Evolutionary conservation across 2,329 filamentous ascomycete species (phyloP), one percentile per base, ranked within the genome.

Genomic region (Microcera coccophila): DNA sequence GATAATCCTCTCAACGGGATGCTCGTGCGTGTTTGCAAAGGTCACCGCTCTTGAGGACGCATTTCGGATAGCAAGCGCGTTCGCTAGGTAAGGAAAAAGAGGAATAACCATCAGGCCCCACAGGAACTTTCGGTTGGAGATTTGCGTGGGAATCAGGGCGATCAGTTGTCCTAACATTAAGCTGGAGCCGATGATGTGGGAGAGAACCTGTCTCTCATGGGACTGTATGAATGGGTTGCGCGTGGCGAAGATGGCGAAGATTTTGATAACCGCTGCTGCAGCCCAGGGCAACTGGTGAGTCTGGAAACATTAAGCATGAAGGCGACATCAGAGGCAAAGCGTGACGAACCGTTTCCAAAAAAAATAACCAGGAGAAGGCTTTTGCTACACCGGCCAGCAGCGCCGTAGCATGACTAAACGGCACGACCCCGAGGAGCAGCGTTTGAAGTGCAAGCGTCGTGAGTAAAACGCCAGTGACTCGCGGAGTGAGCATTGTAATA

Each of bases 1-100:
- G 2, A 60, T 54, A 1, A 73, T 42, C 1, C 41, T 21, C 28
- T 69, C 64, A 10, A 71, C 49, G 0, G 71, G 69, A 41, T 73
- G 69, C 0, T 55, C 34, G 2, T 40, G 16, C 0, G 31, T 17
- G 11, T 38, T 20, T 2, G 31, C 39, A 14, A 54, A 54, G 32
- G 34, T 19, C 15, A 37, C 18, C 3, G 48, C 35, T 1, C 42
- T 36, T 2, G 42, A 53, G 8, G 56, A 44, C 10, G 53, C 36
- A 1, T 24, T 12, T 3, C 41, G 33, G 16, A 67, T 63, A 5
- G 51, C 45, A 8, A 45, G 42, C 2, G 60, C 16, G 15, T 65
- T 65, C 5, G 47, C 45, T 1, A 66, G 3, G 18, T 62, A 67
- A 0, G 66, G 62, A 5, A 59, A 5, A 2, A 70, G 5, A 0